Evolutionary conservation across 352 stramenopile species (phyloP).

Genomic region (Pythium coloratum): DNA sequence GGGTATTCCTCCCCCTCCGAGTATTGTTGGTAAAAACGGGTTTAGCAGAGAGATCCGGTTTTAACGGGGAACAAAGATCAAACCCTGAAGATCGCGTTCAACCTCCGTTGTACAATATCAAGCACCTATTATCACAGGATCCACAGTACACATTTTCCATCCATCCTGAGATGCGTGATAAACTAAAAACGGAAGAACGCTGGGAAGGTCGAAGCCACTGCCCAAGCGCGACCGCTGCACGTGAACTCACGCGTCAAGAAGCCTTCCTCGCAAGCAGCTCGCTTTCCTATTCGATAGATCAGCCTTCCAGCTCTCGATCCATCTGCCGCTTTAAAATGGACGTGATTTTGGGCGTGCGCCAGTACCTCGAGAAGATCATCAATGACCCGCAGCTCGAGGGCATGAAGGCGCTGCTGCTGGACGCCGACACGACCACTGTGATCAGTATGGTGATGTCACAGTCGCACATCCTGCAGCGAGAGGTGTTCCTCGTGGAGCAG

Average conservation of each 20-base stretch:
- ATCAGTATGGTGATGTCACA: slow-evolving; percentile 96
- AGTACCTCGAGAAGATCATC: slow-evolving; percentile 86
- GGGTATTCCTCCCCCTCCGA: slow-evolving; percentile 20
- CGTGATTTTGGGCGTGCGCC: slow-evolving; percentile 63
- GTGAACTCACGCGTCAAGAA: neutral
- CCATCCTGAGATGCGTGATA: slow-evolving; percentile 19
- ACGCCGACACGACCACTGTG: slow-evolving; percentile 94
- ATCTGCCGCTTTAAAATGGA: slow-evolving; percentile 43
- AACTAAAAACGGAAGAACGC: slow-evolving; percentile 30
- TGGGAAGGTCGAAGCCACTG: neutral
- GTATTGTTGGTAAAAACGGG: slow-evolving; percentile 7
- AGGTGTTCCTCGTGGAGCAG: slow-evolving; percentile 96
- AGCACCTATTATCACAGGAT: neutral
- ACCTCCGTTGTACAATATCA: slow-evolving; percentile 7
- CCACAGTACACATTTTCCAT: neutral
- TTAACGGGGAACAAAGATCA: slow-evolving; percentile 20
- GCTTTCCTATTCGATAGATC: neutral
- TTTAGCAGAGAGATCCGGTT: slow-evolving; percentile 17
- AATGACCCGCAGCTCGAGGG: slow-evolving; percentile 81
- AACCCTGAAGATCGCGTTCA: slow-evolving; percentile 21
- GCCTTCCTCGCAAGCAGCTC: neutral
- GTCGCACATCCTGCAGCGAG: slow-evolving; percentile 94
- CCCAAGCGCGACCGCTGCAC: neutral
- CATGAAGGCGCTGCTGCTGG: slow-evolving; percentile 98
- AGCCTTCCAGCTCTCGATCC: neutral